These are phyloP conservation scores for Penicillium longicatenatum DNA, from an alignment of 495 filamentous ascomycete species.

Conservation along the genomic window DNA sequence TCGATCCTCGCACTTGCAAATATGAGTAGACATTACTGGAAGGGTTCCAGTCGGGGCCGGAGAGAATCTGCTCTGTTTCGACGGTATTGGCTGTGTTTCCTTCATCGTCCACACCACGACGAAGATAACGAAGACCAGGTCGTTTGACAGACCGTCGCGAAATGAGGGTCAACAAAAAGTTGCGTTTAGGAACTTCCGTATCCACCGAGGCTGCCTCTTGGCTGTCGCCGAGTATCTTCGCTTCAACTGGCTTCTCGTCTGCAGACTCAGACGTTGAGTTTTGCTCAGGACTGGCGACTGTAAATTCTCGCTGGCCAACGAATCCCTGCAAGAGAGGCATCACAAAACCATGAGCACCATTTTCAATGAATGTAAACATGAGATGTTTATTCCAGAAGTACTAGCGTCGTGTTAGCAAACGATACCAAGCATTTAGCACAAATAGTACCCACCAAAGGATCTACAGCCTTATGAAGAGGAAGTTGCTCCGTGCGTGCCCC, in stretches of 20 bases:
- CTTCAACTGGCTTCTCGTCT: conserved; percentile 30
- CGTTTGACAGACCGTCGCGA: conserved; percentile 82
- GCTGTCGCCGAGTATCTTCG: conserved; percentile 35
- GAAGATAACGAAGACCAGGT: conserved; percentile 85
- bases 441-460: conserved; percentile 59
- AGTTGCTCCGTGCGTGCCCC: conserved; percentile 40
- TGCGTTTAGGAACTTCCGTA: conserved; percentile 31
- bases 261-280: conserved; percentile 15
- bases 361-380: conserved; percentile 69
- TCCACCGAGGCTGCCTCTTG: conserved; percentile 30
- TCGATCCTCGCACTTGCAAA: conserved; percentile 81
- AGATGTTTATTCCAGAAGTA: conserved; percentile 92
- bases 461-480: conserved; percentile 71
- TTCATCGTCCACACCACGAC: conserved; percentile 86
- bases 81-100: conserved; percentile 89
- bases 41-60: conserved; percentile 60
- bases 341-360: conserved; percentile 60
- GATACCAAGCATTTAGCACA: not conserved
- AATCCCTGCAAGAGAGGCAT: conserved; percentile 93
- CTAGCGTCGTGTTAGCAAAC: conserved; percentile 40
- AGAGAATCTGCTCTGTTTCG: conserved; percentile 92
- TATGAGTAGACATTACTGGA: conserved; percentile 75
- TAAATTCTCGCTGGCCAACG: conserved; percentile 83
- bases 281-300: conserved; percentile 48
- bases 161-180: conserved; percentile 80